Conservation (phyloP, 2,329 filamentous ascomycete species). For the Stemphylium beticola region DNA sequence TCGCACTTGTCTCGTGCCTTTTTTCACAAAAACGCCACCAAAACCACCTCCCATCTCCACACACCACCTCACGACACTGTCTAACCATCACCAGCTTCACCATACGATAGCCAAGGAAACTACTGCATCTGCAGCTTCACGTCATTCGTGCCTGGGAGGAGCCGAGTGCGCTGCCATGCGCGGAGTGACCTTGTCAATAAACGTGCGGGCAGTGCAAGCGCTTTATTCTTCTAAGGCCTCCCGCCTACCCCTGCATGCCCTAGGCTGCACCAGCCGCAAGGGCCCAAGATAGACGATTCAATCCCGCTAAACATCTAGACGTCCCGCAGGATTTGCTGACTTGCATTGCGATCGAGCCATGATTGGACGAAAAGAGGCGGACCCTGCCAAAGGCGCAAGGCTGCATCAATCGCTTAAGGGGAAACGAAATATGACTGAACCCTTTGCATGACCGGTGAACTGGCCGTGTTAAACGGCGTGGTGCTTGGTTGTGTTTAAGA, state of each 20-base stretch:
- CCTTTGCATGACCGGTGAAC: slow-evolving; percentile 29
- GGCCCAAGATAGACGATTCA: slow-evolving; percentile 25
- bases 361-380: slow-evolving; percentile 15
- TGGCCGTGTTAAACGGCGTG: slow-evolving; percentile 18
- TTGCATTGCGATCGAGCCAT: slow-evolving; percentile 12
- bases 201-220: slow-evolving; percentile 15
- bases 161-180: background rate
- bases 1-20: slow-evolving; percentile 11
- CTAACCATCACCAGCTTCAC: background rate
- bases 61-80: background rate
- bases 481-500: slow-evolving; percentile 29
- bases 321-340: slow-evolving; percentile 6
- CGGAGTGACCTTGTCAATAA: slow-evolving; percentile 18
- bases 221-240: slow-evolving; percentile 20
- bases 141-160: background rate
- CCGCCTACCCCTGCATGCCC: slow-evolving; percentile 14
- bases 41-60: slow-evolving; percentile 2
- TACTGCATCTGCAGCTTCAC: background rate
- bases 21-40: slow-evolving; percentile 12
- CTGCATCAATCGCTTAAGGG: slow-evolving; percentile 23
- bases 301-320: slow-evolving; percentile 25
- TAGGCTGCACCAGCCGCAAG: slow-evolving; percentile 13
- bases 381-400: slow-evolving; percentile 20
- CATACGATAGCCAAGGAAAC: background rate
- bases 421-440: slow-evolving; percentile 25